phyloP scores from a whole-genome alignment of 106 monocot genomes.

The Narthecium ossifragum region DNA sequence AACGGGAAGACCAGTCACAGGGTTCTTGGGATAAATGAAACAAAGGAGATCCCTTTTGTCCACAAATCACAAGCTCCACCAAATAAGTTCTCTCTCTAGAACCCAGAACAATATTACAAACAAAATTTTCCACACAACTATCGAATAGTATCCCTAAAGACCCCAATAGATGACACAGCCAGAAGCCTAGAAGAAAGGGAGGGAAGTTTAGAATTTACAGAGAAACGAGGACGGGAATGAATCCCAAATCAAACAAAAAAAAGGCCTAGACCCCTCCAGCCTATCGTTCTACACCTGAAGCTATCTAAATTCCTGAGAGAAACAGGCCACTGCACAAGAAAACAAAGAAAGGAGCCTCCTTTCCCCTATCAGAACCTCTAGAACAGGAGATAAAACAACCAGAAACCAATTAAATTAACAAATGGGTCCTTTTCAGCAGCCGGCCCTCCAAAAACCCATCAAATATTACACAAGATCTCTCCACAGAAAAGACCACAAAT shows the following conservation, averaged over 20 bases:
- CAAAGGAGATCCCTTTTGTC: neutral
- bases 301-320: neutral
- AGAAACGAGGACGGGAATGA: no score
- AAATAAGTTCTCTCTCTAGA: neutral
- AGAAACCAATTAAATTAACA: no score
- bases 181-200: no score
- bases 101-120: neutral
- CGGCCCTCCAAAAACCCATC: neutral
- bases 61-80: neutral
- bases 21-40: neutral
- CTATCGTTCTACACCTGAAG: no score
- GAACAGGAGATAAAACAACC: neutral
- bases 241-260: neutral
- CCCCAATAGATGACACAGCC: no score
- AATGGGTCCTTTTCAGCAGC: conserved; percentile 5
- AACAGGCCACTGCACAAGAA: neutral
- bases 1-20: neutral
- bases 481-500: neutral
- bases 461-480: neutral
- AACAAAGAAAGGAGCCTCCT: neutral
- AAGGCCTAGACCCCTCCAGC: neutral
- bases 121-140: neutral
- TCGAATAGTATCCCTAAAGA: neutral
- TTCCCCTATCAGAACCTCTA: neutral
- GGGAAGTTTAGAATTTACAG: no score